Evolutionary conservation across 108 stramenopile genomes (phyloP), one percentile per base, ranked within the genome.

Genomic region (Hondaea fermentalgiana): DNA sequence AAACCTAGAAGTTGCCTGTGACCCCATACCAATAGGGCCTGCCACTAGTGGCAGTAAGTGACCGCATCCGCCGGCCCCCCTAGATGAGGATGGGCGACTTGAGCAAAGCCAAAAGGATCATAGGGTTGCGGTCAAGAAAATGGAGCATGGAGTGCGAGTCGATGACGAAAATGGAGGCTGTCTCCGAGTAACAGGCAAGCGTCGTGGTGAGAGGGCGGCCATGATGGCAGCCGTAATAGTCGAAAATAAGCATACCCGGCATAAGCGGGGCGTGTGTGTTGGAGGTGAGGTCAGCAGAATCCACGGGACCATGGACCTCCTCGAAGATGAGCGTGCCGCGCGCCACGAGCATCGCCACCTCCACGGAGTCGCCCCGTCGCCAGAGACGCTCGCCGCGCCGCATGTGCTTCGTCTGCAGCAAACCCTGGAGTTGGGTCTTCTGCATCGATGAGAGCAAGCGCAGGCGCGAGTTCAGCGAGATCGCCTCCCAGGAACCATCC

Each of bases 351-450:
- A 83, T 42, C 4, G 89, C 89, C 42, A 72, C 28, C 12, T 23
- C 25, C 17, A 76, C 89, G 44, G 53, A 0, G 29, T 87, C 76
- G 28, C 89, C 89, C 28, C 76, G 72, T 17, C 28, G 21, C 89
- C 89, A 89, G 10, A 89, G 42, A 21, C 59, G 17, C 6, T 57
- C 76, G 44, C 76, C 76, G 42, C 5, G 10, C 53, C 51, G n/a
- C 57, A 59, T 44, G 43, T 21, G 58, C 89, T 89, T 58, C 58
- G 72, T 72, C 44, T 21, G 14, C 72, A 72, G 60, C 60, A 72
- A 0, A 43, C 58, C 72, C 60, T 89, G 72, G 19, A 89, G 83
- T 72, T 89, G 89, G 44, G 89, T 89, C 83, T 89, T 89, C 83
- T 89, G 89, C 55, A 76, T 89, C 49, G 89, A 76, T 10, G 76